These are phyloP conservation scores for Phytopythium vexans DNA, from an alignment of 352 stramenopile genomes.

Conservation along the genomic window DNA sequence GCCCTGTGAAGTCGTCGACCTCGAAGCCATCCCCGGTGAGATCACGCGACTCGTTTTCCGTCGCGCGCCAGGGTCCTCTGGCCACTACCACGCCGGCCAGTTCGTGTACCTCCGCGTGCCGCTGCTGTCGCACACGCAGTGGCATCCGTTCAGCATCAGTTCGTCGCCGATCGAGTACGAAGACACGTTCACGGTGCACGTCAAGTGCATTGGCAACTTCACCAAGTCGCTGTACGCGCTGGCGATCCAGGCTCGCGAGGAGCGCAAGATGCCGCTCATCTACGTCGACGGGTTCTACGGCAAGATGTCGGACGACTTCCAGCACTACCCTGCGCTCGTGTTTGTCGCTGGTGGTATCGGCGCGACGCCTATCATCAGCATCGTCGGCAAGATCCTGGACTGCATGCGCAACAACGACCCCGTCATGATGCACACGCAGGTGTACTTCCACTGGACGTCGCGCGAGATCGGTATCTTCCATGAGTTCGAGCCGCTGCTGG, in stretches of 20 bases:
- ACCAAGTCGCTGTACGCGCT: slow-evolving; percentile 74
- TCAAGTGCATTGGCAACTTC: slow-evolving; percentile 75
- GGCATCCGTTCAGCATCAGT: slow-evolving; percentile 86
- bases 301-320: slow-evolving; percentile 81
- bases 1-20: slow-evolving; percentile 72
- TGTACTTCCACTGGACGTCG: slow-evolving; percentile 86
- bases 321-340: slow-evolving; percentile 77
- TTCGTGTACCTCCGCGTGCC: slow-evolving; percentile 79
- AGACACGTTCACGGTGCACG: slow-evolving; percentile 81
- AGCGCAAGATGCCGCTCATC: slow-evolving; percentile 77
- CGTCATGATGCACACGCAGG: slow-evolving; percentile 60
- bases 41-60: slow-evolving; percentile 82
- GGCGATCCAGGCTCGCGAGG: slow-evolving; percentile 71
- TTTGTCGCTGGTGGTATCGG: slow-evolving; percentile 86
- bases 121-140: slow-evolving; percentile 68
- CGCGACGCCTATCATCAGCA: slow-evolving; percentile 85
- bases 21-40: slow-evolving; percentile 80
- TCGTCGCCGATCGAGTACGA: slow-evolving; percentile 83
- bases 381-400: slow-evolving; percentile 84
- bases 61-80: slow-evolving; percentile 62
- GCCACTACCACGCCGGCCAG: slow-evolving; percentile 80
- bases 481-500: slow-evolving; percentile 78
- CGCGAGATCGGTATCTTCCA: slow-evolving; percentile 83
- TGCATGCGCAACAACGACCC: slow-evolving; percentile 78
- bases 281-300: slow-evolving; percentile 85